Evolutionary conservation across 306 rosid genomes (phyloP), one percentile per base, ranked within the genome.

Genomic region (Lathyrus tuberosus): DNA sequence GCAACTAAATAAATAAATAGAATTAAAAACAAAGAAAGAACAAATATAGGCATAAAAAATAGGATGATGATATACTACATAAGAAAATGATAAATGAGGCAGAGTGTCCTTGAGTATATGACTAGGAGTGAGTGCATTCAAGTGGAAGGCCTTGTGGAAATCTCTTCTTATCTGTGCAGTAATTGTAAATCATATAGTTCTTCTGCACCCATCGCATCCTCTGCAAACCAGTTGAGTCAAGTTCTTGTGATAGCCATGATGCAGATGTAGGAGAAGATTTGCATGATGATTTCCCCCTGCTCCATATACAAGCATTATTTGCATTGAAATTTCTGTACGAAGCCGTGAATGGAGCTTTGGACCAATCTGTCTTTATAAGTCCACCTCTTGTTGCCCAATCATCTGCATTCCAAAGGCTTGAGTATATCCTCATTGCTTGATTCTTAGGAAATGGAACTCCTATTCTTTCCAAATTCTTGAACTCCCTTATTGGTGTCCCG

Each of bases 301-400:
- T 73, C 86, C 81, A 86, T 0, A 85, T 82, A 53, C 96, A 89
- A 1, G 86, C 84, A 53, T 83, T 70, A n/a, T 79, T 64, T 5
- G 96, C 90, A 28, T 85, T 75, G 82, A 83, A 86, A 44, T 85
- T 86, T 2, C 86, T 80, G 52, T 86, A 89, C 1, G 88, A 71
- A 1, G 96, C 88, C 5, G 85, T 80, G 82, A 87, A 89, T 0
- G 96, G 96, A 5, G 92, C 92, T 60, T 76, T 67, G 3, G 80
- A 67, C 96, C 96, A 89, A 70, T 89, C 91, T 2, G 92, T 85
- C 57, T 87, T 87, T 2, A 87, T 69, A 0, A 78, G 77, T 13
- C 96, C 96, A 17, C 92, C 96, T 43, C 96, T 85, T 3, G 92
- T 89, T 3, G 96, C 96, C 96, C 92, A 89, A 65, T 89, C 90